Conservation (phyloP, 2,329 filamentous ascomycete species). For the Ophiostoma fasciatum region DNA sequence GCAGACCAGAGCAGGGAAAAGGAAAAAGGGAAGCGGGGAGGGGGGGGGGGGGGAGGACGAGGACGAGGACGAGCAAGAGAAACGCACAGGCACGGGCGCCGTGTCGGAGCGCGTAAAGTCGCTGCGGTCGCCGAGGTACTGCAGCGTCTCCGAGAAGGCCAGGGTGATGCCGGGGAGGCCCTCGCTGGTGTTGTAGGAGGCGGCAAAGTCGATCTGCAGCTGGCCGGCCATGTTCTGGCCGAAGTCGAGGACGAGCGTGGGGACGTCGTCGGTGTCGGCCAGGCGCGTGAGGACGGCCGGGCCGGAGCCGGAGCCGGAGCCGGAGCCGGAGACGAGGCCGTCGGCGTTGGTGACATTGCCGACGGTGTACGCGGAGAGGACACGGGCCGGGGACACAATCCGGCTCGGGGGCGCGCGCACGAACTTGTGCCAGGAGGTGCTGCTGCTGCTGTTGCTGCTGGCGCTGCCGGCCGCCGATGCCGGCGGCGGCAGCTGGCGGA, state of each 20-base stretch:
- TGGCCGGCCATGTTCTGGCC: slow-evolving; percentile 31
- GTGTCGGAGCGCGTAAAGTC: slow-evolving; percentile 34
- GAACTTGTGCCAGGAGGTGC: slow-evolving; percentile 23
- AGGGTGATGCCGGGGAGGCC: slow-evolving; percentile 26
- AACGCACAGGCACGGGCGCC: no score
- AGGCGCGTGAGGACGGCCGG: slow-evolving; percentile 20
- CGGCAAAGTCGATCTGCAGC: slow-evolving; percentile 27
- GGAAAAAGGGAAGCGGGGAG: no score
- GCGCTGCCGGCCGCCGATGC: neutral
- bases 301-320: slow-evolving; percentile 8
- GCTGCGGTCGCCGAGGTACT: slow-evolving; percentile 27
- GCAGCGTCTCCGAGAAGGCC: slow-evolving; percentile 32
- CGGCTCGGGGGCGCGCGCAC: slow-evolving; percentile 22
- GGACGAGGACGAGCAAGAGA: no score
- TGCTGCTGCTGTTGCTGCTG: slow-evolving; percentile 10
- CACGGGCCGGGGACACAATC: slow-evolving; percentile 18
- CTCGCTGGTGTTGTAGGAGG: slow-evolving; percentile 13
- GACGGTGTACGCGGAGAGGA: slow-evolving; percentile 16
- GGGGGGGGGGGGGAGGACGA: no score
- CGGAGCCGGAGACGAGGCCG: slow-evolving; percentile 15
- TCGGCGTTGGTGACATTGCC: slow-evolving; percentile 25
- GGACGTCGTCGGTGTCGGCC: slow-evolving; percentile 12
- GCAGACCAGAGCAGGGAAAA: no score
- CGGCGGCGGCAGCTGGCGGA: neutral
- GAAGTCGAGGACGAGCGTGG: slow-evolving; percentile 33